Conservation (phyloP, 106 monocot genomes). For the Allium cepa region DNA sequence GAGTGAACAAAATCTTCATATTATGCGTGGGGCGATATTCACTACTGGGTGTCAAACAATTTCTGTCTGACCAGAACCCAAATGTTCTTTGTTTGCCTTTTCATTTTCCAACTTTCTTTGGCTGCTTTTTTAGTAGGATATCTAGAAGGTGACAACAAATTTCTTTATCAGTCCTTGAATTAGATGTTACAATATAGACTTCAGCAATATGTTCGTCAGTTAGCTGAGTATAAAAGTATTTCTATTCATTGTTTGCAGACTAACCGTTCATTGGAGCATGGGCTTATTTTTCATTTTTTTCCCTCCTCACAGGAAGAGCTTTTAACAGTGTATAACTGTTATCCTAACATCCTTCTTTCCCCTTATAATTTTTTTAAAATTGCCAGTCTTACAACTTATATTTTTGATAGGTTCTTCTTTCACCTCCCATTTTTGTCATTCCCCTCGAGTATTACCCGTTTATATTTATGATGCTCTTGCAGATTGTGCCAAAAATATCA, state of each 20-base stretch:
- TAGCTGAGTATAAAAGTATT: not conserved
- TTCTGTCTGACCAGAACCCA: constrained; percentile 87
- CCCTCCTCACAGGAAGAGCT: constrained; percentile 89
- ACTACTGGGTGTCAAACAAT: constrained; percentile 92
- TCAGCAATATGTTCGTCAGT: not conserved
- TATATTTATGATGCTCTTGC: constrained; percentile 99
- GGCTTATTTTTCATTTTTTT: constrained; percentile 95
- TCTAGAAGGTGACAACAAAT: constrained; percentile 50
- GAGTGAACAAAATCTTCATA: too few species aligned
- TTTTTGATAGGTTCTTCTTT: constrained; percentile 77
- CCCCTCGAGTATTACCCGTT: constrained; percentile 87
- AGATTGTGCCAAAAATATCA: constrained; percentile 98
- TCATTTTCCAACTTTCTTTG: constrained; percentile 80
- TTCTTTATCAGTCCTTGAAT: not conserved
- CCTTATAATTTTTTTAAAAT: not conserved
- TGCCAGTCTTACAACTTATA: constrained; percentile 6
- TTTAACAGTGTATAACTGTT: constrained; percentile 67
- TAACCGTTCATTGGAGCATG: constrained; percentile 93
- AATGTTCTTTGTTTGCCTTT: constrained; percentile 75
- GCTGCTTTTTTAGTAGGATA: constrained; percentile 91
- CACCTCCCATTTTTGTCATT: constrained; percentile 96
- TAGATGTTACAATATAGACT: not conserved
- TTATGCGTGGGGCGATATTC: constrained; percentile 8
- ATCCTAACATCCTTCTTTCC: not conserved
- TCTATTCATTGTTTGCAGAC: constrained; percentile 24